Percentiles rank a stretch among this genome's conserved stretches.
Evolutionary conservation across 2,329 filamentous ascomycete genomes (phyloP).

Genomic region (Arthroderma sp.): DNA sequence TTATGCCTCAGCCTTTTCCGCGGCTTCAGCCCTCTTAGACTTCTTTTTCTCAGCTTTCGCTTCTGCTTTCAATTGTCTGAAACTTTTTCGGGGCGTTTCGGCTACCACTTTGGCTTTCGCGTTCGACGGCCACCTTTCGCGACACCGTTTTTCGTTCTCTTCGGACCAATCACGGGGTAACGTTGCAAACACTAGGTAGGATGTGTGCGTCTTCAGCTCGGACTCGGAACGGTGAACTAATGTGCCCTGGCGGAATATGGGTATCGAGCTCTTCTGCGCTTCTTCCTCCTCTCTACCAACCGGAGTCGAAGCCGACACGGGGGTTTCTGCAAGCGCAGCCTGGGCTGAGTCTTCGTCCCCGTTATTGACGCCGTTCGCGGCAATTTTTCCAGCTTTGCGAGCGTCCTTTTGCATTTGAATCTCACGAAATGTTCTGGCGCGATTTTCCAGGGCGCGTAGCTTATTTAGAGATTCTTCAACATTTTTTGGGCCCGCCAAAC

Average conservation of each 20-base stretch:
- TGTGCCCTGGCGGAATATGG: constrained; percentile 61
- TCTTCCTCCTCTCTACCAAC: constrained; percentile 12
- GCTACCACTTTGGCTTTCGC: constrained; percentile 22
- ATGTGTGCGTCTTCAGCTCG: constrained; percentile 90
- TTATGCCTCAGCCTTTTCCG: neutral
- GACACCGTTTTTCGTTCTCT: constrained; percentile 61
- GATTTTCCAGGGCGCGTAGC: constrained; percentile 59
- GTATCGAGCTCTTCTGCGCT: constrained; percentile 9
- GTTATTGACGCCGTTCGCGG: constrained; percentile 13
- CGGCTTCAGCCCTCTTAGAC: neutral
- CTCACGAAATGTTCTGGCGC: constrained; percentile 51
- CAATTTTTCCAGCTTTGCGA: neutral
- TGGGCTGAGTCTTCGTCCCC: neutral
- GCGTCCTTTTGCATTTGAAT: constrained; percentile 15
- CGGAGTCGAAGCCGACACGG: neutral
- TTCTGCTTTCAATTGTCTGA: constrained; percentile 26
- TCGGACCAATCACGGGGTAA: constrained; percentile 76
- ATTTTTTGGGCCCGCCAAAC: constrained; percentile 50
- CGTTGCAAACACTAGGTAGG: constrained; percentile 88
- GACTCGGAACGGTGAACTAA: constrained; percentile 69
- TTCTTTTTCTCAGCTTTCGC: constrained; percentile 31
- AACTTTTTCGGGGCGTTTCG: constrained; percentile 20
- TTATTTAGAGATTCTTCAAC: constrained; percentile 68
- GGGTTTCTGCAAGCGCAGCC: constrained; percentile 11
- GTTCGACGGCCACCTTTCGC: constrained; percentile 51